A percentile compares a stretch with the other conserved stretches of the same genome.
phyloP scores from a whole-genome alignment of 371 early-diverging fungal genomes.

The Mycotypha africana region DNA sequence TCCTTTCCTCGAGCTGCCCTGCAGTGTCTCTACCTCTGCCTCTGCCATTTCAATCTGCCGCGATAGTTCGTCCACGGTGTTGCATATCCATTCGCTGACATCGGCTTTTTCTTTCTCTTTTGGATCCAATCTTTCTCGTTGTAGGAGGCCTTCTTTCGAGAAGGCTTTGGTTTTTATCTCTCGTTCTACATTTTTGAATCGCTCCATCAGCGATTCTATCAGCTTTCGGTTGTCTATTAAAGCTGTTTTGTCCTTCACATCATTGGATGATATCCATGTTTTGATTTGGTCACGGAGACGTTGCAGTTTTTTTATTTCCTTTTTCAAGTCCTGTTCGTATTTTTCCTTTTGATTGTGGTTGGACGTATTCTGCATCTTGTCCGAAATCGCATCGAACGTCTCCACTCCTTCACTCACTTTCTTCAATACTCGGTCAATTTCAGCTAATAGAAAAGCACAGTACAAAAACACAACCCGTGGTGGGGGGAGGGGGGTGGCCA shows the following conservation, averaged over 20 bases:
- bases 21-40: constrained; percentile 80
- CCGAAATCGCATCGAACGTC: constrained; percentile 86
- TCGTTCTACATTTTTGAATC: constrained; percentile 94
- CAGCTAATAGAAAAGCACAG: constrained; percentile 5
- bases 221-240: constrained; percentile 86
- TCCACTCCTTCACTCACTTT: constrained; percentile 95
- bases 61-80: constrained; percentile 75
- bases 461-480: background rate
- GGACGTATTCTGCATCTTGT: constrained; percentile 79
- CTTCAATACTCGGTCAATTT: constrained; percentile 82
- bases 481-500: no score
- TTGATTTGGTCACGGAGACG: constrained; percentile 95
- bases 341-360: constrained; percentile 92
- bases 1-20: constrained; percentile 54
- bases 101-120: constrained; percentile 87
- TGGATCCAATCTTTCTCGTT: constrained; percentile 84
- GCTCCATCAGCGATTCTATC: constrained; percentile 97
- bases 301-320: constrained; percentile 98
- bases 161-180: constrained; percentile 98
- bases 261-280: constrained; percentile 86
- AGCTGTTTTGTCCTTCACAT: constrained; percentile 94
- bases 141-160: constrained; percentile 89
- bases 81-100: constrained; percentile 71
- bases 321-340: constrained; percentile 92
- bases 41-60: constrained; percentile 88